Percentiles rank a stretch among this genome's conserved stretches.
Conservation (phyloP, 2,329 filamentous ascomycete species). For the Neospermospora avenae region DNA sequence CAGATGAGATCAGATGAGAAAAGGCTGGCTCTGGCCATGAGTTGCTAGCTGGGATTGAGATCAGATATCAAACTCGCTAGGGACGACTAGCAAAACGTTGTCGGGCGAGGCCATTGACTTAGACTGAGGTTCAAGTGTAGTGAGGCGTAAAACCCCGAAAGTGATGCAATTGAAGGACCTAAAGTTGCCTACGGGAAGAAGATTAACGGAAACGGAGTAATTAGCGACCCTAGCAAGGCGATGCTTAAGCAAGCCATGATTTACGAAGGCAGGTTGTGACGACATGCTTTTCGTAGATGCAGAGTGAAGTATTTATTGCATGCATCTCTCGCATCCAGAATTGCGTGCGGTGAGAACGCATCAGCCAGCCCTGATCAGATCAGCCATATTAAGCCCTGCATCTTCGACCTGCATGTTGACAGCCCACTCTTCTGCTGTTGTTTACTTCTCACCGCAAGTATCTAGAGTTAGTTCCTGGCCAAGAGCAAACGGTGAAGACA, state of each 20-base stretch:
- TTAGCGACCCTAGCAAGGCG: neutral
- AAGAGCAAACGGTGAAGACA: neutral
- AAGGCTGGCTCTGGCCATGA: neutral
- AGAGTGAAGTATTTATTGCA: neutral
- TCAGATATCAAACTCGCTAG: neutral
- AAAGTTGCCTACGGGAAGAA: neutral
- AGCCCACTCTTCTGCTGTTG: neutral
- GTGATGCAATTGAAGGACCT: neutral
- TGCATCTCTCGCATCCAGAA: neutral
- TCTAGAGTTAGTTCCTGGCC: neutral
- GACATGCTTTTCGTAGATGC: neutral
- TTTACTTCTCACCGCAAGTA: constrained; percentile 1
- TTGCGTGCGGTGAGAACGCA: neutral
- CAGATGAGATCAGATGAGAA: neutral
- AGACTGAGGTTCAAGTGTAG: too few relatives aligned
- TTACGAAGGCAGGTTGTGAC: neutral
- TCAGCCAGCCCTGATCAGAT: neutral
- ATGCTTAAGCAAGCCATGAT: neutral
- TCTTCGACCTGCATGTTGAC: neutral
- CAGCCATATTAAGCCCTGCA: neutral
- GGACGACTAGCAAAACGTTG: neutral
- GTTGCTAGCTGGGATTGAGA: neutral
- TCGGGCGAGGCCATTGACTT: neutral
- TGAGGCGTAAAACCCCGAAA: too few relatives aligned
- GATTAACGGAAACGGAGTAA: neutral